Percentiles rank a stretch among this genome's conserved stretches.
Evolutionary conservation across 805 yeast genomes (phyloP).

Genomic region (Cyberlindnera euphorbiiphila): DNA sequence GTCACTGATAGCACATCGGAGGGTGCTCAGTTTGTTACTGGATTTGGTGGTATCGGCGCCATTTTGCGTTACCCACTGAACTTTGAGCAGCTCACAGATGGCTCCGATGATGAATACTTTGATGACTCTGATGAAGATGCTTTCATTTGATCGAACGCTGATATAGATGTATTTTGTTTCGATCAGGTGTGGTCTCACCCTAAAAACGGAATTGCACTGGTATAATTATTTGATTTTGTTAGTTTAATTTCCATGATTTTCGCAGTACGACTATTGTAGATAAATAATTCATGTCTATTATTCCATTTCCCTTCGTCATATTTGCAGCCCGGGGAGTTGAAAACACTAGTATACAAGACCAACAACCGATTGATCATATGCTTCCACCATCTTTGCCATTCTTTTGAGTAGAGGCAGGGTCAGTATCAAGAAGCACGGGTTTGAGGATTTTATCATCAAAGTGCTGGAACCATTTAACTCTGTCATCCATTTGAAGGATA

Average conservation of each 20-base stretch:
- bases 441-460: constrained; percentile 92
- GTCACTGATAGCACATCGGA: constrained; percentile 95
- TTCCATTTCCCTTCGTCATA: too few relatives aligned
- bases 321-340: too few relatives aligned
- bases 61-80: constrained; percentile 93
- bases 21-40: constrained; percentile 97
- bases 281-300: too few relatives aligned
- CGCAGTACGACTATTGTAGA: too few relatives aligned
- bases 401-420: constrained; percentile 19
- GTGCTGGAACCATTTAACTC: constrained; percentile 86
- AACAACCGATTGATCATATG: too few relatives aligned
- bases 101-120: constrained; percentile 86
- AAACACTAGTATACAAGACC: too few relatives aligned
- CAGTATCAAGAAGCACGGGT: constrained; percentile 76
- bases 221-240: too few relatives aligned
- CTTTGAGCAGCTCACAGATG: constrained; percentile 91
- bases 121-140: constrained; percentile 45
- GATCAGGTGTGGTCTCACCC: too few relatives aligned
- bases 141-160: constrained; percentile 14
- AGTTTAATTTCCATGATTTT: too few relatives aligned
- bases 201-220: too few relatives aligned
- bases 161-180: too few relatives aligned
- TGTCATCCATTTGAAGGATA: constrained; percentile 56
- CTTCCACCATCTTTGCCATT: constrained; percentile 17
- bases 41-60: constrained; percentile 99